Percentiles rank a stretch among this genome's conserved stretches.
Conservation (phyloP, 2,329 filamentous ascomycete genomes). For the Nakataea oryzae region DNA sequence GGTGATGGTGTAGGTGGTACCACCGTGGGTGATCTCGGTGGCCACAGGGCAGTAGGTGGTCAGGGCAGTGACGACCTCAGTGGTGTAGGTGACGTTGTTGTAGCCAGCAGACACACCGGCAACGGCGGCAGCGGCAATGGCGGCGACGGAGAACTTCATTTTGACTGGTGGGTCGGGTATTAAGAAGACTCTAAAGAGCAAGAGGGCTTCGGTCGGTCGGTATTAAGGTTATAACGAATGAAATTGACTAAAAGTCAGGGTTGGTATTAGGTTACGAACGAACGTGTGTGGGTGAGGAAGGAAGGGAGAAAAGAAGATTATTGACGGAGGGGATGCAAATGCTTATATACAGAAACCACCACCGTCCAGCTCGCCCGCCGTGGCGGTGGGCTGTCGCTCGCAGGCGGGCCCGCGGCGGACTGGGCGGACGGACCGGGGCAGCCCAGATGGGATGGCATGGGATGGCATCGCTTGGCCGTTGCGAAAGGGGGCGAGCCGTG, state of each 20-base stretch:
- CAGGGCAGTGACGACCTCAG: slow-evolving; percentile 55
- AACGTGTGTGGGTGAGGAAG: slow-evolving; percentile 40
- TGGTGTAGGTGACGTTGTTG: slow-evolving; percentile 43
- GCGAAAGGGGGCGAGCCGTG: background rate
- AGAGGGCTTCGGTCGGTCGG: slow-evolving; percentile 7
- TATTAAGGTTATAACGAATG: slow-evolving; percentile 36
- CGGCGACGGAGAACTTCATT: slow-evolving; percentile 53
- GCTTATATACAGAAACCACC: slow-evolving; percentile 35
- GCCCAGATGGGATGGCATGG: background rate
- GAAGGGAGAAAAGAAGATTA: slow-evolving; percentile 20
- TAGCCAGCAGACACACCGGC: slow-evolving; percentile 22
- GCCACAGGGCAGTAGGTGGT: slow-evolving; percentile 64
- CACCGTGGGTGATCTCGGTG: slow-evolving; percentile 53
- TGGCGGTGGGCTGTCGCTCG: background rate
- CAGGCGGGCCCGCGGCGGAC: background rate
- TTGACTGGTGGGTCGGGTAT: slow-evolving; percentile 40
- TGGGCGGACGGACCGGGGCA: background rate
- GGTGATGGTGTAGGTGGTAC: slow-evolving; percentile 60
- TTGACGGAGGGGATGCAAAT: slow-evolving; percentile 22
- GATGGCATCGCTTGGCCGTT: background rate
- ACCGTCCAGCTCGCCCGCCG: background rate
- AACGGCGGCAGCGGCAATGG: slow-evolving; percentile 39
- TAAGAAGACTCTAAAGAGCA: slow-evolving; percentile 23
- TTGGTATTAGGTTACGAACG: slow-evolving; percentile 21
- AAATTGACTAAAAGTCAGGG: slow-evolving; percentile 48